Conservation (phyloP, 108 stramenopile species). For the Schizochytrium sp. region DNA sequence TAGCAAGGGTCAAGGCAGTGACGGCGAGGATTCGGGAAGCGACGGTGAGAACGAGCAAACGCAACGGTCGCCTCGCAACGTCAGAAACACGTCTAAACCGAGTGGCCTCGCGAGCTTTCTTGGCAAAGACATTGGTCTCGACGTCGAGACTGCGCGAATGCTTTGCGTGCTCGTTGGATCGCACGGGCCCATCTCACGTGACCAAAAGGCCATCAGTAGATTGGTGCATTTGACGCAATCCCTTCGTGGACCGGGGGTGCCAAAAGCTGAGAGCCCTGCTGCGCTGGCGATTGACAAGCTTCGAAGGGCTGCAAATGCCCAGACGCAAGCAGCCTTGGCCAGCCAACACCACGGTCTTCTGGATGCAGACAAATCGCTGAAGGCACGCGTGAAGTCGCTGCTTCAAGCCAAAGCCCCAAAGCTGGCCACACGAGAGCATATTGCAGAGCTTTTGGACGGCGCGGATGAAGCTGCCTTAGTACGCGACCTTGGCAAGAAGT, state of each 20-base stretch:
- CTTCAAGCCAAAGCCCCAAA: not conserved
- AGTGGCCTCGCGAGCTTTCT: not conserved
- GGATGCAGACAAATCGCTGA: not conserved
- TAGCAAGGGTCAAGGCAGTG: too few relatives aligned
- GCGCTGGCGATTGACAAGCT: not conserved
- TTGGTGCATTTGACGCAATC: not conserved
- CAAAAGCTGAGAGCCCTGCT: not conserved
- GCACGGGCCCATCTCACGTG: too few relatives aligned
- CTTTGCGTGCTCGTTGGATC: not conserved
- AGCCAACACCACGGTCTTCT: not conserved
- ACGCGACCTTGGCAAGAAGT: not conserved
- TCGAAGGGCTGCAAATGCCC: not conserved
- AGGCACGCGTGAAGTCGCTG: not conserved
- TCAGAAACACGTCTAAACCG: not conserved
- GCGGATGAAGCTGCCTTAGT: not conserved
- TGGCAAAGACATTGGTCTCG: not conserved
- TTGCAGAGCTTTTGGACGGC: not conserved
- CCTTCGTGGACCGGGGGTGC: not conserved
- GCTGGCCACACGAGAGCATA: not conserved
- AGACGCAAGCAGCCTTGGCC: not conserved
- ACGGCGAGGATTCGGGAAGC: too few relatives aligned
- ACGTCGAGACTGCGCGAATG: not conserved
- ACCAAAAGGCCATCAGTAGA: not conserved
- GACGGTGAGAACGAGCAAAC: not conserved
- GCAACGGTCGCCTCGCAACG: not conserved